A percentile compares a stretch with the other conserved stretches of the same genome.
Evolutionary conservation across 768 basidiomycete genomes (phyloP).

Genomic region (Macrocybe gigantea): DNA sequence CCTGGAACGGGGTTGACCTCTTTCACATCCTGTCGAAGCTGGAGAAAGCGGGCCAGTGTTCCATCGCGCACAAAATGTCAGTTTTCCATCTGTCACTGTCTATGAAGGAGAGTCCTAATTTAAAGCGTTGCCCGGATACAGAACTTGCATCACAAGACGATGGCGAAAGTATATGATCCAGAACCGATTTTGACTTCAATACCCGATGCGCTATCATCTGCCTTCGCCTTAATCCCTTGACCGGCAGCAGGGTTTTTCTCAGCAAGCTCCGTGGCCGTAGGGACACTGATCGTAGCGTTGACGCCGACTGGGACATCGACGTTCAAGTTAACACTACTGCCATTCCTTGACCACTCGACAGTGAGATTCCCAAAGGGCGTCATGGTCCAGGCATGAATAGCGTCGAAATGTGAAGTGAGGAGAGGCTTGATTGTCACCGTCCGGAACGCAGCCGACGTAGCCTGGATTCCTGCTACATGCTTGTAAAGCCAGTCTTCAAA

Average conservation of each 20-base stretch:
- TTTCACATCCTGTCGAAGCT: too few relatives aligned
- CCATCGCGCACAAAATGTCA: too few relatives aligned
- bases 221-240: conserved; percentile 2
- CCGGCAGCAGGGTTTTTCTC: conserved; percentile 6
- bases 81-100: neutral
- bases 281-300: conserved; percentile 15
- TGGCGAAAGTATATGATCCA: conserved; percentile 12
- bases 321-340: conserved; percentile 11
- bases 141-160: conserved; percentile 1
- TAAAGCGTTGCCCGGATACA: neutral
- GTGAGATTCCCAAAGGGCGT: conserved; percentile 24
- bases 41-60: too few relatives aligned
- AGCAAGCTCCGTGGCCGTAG: conserved; percentile 7
- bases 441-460: conserved; percentile 18
- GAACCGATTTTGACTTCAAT: conserved; percentile 9
- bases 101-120: neutral
- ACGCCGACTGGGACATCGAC: conserved; percentile 19
- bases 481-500: conserved; percentile 27
- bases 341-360: conserved; percentile 12
- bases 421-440: conserved; percentile 17
- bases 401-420: conserved; percentile 11
- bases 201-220: neutral
- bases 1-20: too few relatives aligned
- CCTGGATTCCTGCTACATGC: conserved; percentile 19
- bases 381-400: conserved; percentile 17